Conservation (phyloP, 495 filamentous ascomycete species). For the Lasiosphaeria hispida region DNA sequence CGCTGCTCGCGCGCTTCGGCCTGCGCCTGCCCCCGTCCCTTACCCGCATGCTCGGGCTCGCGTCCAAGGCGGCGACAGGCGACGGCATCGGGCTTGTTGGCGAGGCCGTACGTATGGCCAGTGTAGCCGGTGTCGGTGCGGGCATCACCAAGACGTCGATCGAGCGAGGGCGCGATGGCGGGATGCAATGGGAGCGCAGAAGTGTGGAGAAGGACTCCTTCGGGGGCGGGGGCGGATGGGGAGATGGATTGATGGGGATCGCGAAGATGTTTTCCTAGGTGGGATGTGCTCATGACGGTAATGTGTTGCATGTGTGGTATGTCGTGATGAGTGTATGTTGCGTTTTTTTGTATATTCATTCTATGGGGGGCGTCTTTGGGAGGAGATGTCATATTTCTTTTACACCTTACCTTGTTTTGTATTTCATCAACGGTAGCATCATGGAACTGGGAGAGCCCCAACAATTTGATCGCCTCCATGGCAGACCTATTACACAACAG, state of each 20-base stretch:
- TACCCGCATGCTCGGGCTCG: constrained; percentile 53
- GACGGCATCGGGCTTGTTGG: constrained; percentile 51
- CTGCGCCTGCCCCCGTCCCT: constrained; percentile 64
- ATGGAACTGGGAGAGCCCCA: background rate
- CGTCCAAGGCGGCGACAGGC: constrained; percentile 52
- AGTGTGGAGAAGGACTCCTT: constrained; percentile 33
- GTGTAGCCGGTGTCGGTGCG: constrained; percentile 18
- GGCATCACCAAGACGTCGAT: constrained; percentile 11
- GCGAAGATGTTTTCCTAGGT: constrained; percentile 62
- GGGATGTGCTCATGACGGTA: background rate
- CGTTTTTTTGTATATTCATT: no score
- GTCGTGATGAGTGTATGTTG: background rate
- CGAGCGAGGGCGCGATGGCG: constrained; percentile 33
- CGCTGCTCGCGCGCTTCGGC: constrained; percentile 70
- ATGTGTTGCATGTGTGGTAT: background rate
- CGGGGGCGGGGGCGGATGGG: constrained; percentile 32
- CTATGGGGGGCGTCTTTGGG: no score
- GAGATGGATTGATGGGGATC: constrained; percentile 54
- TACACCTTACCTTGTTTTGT: no score
- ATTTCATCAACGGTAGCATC: background rate
- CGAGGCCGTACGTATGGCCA: constrained; percentile 47
- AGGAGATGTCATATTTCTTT: no score
- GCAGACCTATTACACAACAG: background rate
- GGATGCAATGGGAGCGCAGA: constrained; percentile 42
- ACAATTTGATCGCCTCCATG: no score